Conservation (phyloP, 345 rosid genomes). For the Brassica cretica region DNA sequence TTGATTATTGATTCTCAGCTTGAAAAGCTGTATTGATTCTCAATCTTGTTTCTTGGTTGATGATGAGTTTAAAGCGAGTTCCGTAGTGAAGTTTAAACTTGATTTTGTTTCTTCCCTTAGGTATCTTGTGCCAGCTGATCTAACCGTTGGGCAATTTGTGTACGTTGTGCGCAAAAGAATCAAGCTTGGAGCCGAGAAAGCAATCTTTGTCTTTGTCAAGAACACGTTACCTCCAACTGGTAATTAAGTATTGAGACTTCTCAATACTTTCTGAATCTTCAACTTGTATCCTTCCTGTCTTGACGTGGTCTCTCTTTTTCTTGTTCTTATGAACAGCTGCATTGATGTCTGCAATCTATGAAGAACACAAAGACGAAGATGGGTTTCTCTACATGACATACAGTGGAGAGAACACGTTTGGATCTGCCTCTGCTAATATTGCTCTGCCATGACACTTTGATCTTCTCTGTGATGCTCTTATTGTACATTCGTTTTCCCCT, state of each 20-base stretch:
- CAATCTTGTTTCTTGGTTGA: neutral
- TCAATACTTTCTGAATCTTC: neutral
- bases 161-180: constrained; percentile 84
- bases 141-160: constrained; percentile 80
- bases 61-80: neutral
- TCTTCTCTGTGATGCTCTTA: constrained; percentile 3
- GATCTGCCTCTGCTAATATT: constrained; percentile 35
- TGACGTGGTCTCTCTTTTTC: constrained; percentile 4
- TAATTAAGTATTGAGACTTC: constrained; percentile 4
- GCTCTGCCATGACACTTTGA: constrained; percentile 1
- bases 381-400: constrained; percentile 83
- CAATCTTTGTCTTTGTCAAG: constrained; percentile 80
- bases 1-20: neutral
- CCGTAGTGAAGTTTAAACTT: neutral
- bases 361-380: constrained; percentile 79
- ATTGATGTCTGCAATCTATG: constrained; percentile 72
- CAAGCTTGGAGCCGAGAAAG: constrained; percentile 77
- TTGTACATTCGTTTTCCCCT: constrained; percentile 28
- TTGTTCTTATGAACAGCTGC: constrained; percentile 47
- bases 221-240: constrained; percentile 80
- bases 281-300: neutral
- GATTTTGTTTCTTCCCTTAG: constrained; percentile 39
- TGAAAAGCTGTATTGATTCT: neutral
- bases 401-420: constrained; percentile 88
- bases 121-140: constrained; percentile 83